Conservation (phyloP, 2,329 filamentous ascomycete genomes). For the Arachnopeziza araneosa region DNA sequence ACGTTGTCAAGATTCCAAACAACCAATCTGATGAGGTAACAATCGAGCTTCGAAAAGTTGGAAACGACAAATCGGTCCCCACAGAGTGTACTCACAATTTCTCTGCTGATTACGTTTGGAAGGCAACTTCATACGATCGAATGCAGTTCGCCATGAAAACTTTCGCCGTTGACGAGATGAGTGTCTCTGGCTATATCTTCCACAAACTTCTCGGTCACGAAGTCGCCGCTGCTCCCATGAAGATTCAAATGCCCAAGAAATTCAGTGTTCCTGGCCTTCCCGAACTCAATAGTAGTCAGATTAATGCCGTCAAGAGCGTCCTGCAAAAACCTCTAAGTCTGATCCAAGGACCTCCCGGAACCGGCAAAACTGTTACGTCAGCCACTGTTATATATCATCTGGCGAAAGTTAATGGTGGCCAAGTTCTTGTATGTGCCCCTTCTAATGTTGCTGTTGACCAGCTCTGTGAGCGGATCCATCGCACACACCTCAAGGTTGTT, state of each 20-base stretch:
- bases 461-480: conserved; percentile 92
- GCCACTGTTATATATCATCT: conserved; percentile 98
- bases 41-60: conserved; percentile 87
- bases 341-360: conserved; percentile 95
- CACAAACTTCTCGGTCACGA: conserved; percentile 94
- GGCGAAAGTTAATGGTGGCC: conserved; percentile 88
- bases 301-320: conserved; percentile 92
- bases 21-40: conserved; percentile 98
- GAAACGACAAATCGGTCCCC: conserved; percentile 92
- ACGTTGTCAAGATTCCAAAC: conserved; percentile 99
- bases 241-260: conserved; percentile 91
- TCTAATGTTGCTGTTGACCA: conserved; percentile 99
- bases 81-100: conserved; percentile 97
- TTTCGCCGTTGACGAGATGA: conserved; percentile 96
- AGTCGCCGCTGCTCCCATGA: conserved; percentile 90
- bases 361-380: conserved; percentile 97
- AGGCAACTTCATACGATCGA: conserved; percentile 96
- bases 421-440: conserved; percentile 92
- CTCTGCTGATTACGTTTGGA: conserved; percentile 98
- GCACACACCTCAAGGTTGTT: conserved; percentile 91
- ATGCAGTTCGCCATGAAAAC: conserved; percentile 99
- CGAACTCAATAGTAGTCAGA: conserved; percentile 91
- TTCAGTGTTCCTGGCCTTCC: conserved; percentile 92
- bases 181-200: conserved; percentile 97
- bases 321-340: conserved; percentile 89